Evolutionary conservation across 495 filamentous ascomycete species (phyloP).

Genomic region (Neurospora tetraspora): DNA sequence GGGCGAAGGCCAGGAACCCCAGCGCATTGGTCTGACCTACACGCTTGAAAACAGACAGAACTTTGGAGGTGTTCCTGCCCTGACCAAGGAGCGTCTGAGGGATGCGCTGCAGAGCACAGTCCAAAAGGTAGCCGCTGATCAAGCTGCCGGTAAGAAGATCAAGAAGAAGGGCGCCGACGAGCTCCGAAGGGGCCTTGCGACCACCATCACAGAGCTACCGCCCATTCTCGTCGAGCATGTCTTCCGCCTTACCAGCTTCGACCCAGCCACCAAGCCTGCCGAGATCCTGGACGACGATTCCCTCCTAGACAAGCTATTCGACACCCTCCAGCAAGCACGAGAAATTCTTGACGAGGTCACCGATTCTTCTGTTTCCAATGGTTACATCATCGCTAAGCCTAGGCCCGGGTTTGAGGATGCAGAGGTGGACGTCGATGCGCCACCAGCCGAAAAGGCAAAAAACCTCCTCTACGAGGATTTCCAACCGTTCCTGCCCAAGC

Average conservation of each 20-base stretch:
- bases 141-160: constrained; percentile 48
- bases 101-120: constrained; percentile 58
- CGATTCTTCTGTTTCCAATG: constrained; percentile 47
- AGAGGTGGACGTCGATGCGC: background rate
- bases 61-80: constrained; percentile 56
- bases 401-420: constrained; percentile 16
- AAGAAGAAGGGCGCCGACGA: constrained; percentile 70
- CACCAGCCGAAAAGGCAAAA: constrained; percentile 26
- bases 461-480: constrained; percentile 82
- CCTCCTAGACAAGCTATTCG: constrained; percentile 53
- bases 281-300: constrained; percentile 56
- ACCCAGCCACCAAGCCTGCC: constrained; percentile 52
- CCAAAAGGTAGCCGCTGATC: constrained; percentile 37
- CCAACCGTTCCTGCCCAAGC: constrained; percentile 81
- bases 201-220: constrained; percentile 76
- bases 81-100: constrained; percentile 62
- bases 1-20: constrained; percentile 63
- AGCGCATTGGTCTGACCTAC: constrained; percentile 69
- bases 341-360: constrained; percentile 52
- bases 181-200: constrained; percentile 66
- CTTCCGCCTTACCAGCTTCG: constrained; percentile 56
- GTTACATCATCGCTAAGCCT: constrained; percentile 81
- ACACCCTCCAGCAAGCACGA: constrained; percentile 57
- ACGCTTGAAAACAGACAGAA: constrained; percentile 76
- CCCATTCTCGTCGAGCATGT: constrained; percentile 82